Evolutionary conservation across 2,329 filamentous ascomycete genomes (phyloP), one percentile per base, ranked within the genome.

Genomic region (Colletotrichum echinochloae): DNA sequence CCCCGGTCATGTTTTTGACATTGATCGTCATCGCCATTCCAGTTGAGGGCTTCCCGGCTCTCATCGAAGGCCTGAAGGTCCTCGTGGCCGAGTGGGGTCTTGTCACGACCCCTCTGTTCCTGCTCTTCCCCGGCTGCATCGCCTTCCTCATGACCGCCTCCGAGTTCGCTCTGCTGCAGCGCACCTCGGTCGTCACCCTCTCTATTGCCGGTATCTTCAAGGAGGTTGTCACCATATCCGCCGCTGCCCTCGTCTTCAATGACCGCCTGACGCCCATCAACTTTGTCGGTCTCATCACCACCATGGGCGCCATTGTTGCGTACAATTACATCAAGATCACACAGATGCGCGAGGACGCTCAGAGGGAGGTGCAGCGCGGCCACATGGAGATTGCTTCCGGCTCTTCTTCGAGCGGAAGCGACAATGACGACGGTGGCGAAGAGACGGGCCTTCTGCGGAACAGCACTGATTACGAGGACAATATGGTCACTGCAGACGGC

Each of bases 171-270:
- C 88, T 99, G 72, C 88, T 99, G 74, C 92, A 98, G 84, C 93
- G 96, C 57, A 98, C 95, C 0, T 97, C 93, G 1, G 96, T 99
- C 63, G 96, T 99, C 61, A 98, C 96, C 0, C 87, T 99, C 55
- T 97, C 93, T 61, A 98, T 99, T 75, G 97, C 95, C 73, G 96
- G 96, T 72, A 98, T 99, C 72, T 98, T 99, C 86, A 99, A 99
- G 80, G 96, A 99, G 83, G 96, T 98, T 49, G 91, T 99, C 65
- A 99, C 96, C 18, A 98, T 99, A 77, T 91, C 90, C 49, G 94
- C 94, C 0, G 95, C 95, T 0, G 92, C 94, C 11, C 80, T 97
- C 35, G 90, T 97, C 5, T 99, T 98, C 83, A 89, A 96, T 76
- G 96, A 99, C 79, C 89, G 88, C 59, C 88, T 99, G 55, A 98